Evolutionary conservation across 257 asterid species (phyloP), one percentile per base, ranked within the genome.

Genomic region (Ballota nigra): DNA sequence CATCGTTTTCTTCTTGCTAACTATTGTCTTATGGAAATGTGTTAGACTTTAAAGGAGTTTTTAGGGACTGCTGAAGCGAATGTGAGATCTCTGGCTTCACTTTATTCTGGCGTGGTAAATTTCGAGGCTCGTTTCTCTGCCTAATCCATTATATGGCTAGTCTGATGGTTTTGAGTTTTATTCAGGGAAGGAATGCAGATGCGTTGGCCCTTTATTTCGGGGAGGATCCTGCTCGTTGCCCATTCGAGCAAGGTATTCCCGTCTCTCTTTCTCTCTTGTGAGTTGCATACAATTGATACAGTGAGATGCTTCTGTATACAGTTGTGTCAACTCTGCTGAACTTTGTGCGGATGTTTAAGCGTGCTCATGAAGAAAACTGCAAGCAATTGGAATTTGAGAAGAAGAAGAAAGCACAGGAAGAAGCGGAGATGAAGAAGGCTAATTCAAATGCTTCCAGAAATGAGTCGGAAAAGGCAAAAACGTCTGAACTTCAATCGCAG

Each of bases 81-180:
- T 80, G 97, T 85, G 79, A 77, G 84, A 75, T 88, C 98, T 40
- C 82, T 92, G 81, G 89, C 89, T 67, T 77, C 82, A 28, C 88
- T 89, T 49, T 90, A 86, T 78, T 78, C 95, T 13, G 90, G 75
- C 73, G 98, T 81, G 95, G 98, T 92, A 90, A 83, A 19, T 75
- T 75, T 69, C 33, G 18, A 12, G 45, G 34, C 70, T 31, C 51
- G 16, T 71, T 28, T 40, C 8, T 60, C 58, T 29, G 23, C 8
- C 33, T 55, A 4, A 22, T 65, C 40, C 62, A 60, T 29, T 52
- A 47, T 47, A 51, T 22, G 34, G 26, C 53, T 66, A 45, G 64
- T 75, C 16, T 52, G 68, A 78, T 31, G 52, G 26, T 33, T 69
- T 69, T 75, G 72, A 57, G 69, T 41, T 28, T 71, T 74, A 15